Conservation (phyloP, 352 stramenopile species). For the Phytophthora parvispora region DNA sequence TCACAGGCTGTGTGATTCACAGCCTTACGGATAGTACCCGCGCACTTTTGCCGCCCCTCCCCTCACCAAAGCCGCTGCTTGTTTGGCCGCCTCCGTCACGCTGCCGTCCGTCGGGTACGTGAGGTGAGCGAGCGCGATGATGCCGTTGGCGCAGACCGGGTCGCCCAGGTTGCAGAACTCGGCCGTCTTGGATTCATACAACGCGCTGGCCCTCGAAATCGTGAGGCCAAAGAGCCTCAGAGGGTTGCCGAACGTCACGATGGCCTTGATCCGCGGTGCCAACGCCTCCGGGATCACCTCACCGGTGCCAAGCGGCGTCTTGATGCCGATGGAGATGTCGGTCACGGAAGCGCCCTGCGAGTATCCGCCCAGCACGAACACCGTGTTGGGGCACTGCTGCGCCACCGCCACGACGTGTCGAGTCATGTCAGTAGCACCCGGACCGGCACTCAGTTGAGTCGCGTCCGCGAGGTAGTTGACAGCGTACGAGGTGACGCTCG, state of each 20-base stretch:
- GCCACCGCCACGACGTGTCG: constrained; percentile 25
- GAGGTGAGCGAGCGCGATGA: constrained; percentile 26
- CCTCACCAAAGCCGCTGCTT: constrained; percentile 20
- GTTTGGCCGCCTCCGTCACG: constrained; percentile 12
- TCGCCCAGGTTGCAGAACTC: constrained; percentile 33
- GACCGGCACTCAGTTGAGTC: constrained; percentile 23
- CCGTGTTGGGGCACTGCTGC: constrained; percentile 22
- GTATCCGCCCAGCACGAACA: constrained; percentile 30
- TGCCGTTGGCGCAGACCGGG: constrained; percentile 30
- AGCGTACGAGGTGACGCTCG: constrained; percentile 28
- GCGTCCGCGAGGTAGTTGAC: constrained; percentile 25
- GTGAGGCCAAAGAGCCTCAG: constrained; percentile 26
- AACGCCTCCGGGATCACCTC: constrained; percentile 19
- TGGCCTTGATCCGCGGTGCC: constrained; percentile 26
- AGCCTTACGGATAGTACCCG: not conserved
- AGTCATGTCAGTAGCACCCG: constrained; percentile 34
- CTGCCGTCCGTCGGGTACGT: constrained; percentile 31
- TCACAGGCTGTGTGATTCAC: too few relatives aligned
- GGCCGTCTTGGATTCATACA: constrained; percentile 25
- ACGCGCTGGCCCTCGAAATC: constrained; percentile 19
- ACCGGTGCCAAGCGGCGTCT: constrained; percentile 16
- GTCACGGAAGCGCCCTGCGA: constrained; percentile 35
- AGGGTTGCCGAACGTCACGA: constrained; percentile 40
- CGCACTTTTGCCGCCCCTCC: not conserved
- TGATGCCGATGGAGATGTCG: constrained; percentile 34